Evolutionary conservation across 1,284 basidiomycete genomes (phyloP), one percentile per base, ranked within the genome.

Genomic region (Farysia itapuensis): DNA sequence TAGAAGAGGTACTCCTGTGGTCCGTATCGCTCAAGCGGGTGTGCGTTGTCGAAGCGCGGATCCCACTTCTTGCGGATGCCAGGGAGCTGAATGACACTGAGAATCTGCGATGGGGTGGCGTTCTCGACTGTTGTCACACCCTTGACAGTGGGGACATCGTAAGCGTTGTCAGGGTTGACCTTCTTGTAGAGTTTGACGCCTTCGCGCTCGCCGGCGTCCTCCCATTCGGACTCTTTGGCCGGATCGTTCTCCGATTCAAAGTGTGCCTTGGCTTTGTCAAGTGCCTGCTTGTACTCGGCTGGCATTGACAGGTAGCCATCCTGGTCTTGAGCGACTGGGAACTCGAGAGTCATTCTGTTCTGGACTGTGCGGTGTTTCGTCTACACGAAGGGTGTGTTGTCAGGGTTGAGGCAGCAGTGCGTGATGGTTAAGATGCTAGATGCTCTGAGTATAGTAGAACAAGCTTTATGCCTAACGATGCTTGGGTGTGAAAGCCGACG

Each of bases 31-130:
- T 64, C 54, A 34, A 64, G 54, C 41, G 54, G 51, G 21, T 38
- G 35, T 6, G 48, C 51, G n/a, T 25, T 35, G 41, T 73, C 70
- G 35, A 73, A 63, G 11, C 70, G 59, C 4, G 59, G 41, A 31
- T 73, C 70, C 70, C 70, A 73, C 43, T 70, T 70, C 35, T 69
- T 69, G 22, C 70, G 56, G 42, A 72, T 61, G 15, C 66, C 66
- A 11, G 70, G 70, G 29, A 67, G 54, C 45, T 70, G 65, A 39
- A 73, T 53, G 13, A 65, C 56, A 16, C 64, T 60, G 4, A 68
- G 38, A 6, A 73, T 47, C 42, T 73, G 50, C 6, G 58, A 43
- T 8, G 70, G 70, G 2, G 70, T 71, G 28, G 66, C 67, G 21
- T 53, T 54, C 42, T 73, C 70, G 33, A 73, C 63, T 13, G 64